Base-by-base conservation (phyloP, 371 early-diverging fungal species). In the Zychaea mexicana region DNA sequence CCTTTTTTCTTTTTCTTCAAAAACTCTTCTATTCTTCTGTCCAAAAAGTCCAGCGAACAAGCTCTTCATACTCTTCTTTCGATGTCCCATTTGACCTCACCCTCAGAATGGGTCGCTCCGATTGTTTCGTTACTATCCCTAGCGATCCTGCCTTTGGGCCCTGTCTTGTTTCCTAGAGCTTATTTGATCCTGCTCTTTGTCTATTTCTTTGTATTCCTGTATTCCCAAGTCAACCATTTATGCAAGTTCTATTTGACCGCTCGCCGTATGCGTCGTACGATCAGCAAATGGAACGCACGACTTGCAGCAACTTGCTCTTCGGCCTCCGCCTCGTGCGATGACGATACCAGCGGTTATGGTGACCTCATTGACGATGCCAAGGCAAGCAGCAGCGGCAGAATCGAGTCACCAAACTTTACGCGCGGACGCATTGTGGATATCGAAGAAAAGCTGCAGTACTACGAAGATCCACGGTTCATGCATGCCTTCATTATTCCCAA, bases 401-500 rank as follows among this genome's bases (percentile, higher is more conserved):
- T 56, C 32, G 66, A 49, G 2, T 65, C 72, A 9, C 66, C 72
- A 7, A 61, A 52, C 32, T 55, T 63, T 21, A 72, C 72, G 8
- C 69, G 69, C n/a, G 72, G 62, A 56, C 68, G 72, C 6, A 57
- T 59, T n/a, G 69, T 68, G 5, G 70, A 70, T 38, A 62, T 72
- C 36, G 73, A 72, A 64, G 64, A 67, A 33, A 65, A 61, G 28
- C 62, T 73, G 13, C 67, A 71, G 9, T 73, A 64, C n/a, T 73
- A 75, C 57, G 58, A 79, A 17, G 69, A 72, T 52, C 60, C 69
- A 19, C 42, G 27, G 21, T 68, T 61, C 13, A 60, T 73, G 36
- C 85, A 89, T 60, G 80, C 85, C 28, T 79, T 89, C 68, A 75
- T 89, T 58, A 72, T 89, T 39, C 89, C 89, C 19, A 86, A 89